Evolutionary conservation across 176 grass and related monocot genomes (phyloP).

Genomic region (Urochloa ruziziensis): DNA sequence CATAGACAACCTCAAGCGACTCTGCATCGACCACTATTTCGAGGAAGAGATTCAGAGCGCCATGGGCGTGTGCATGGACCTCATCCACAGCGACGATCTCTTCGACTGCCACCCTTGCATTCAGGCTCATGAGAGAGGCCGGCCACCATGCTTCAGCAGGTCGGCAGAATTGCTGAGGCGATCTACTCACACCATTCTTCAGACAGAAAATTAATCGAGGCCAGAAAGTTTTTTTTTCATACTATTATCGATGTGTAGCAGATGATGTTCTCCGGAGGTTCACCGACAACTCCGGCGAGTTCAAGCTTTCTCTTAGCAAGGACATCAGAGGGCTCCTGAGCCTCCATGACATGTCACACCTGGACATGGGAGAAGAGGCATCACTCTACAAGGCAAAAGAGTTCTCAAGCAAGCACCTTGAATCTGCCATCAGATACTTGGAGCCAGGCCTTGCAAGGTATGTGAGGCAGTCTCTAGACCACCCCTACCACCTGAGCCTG

Average conservation of each 20-base stretch:
- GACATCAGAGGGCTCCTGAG: constrained; percentile 48
- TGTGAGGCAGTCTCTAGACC: constrained; percentile 46
- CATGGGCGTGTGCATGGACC: neutral
- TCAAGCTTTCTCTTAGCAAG: constrained; percentile 25
- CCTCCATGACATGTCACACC: constrained; percentile 61
- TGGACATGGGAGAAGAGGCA: constrained; percentile 51
- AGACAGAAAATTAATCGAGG: neutral
- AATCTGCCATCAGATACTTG: constrained; percentile 6
- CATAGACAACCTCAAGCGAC: constrained; percentile 42
- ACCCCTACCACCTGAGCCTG: constrained; percentile 61
- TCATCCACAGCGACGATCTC: constrained; percentile 4
- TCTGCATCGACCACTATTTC: constrained; percentile 57
- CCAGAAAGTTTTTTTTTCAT: neutral
- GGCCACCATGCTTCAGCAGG: constrained; percentile 39
- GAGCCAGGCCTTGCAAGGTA: constrained; percentile 25
- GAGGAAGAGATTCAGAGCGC: constrained; percentile 16
- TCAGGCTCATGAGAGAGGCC: constrained; percentile 48
- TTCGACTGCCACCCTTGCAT: constrained; percentile 26
- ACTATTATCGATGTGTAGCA: neutral
- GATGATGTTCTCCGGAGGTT: constrained; percentile 47
- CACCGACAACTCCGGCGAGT: constrained; percentile 30
- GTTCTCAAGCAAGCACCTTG: constrained; percentile 50
- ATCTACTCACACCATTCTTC: neutral
- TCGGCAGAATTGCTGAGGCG: neutral
- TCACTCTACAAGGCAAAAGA: constrained; percentile 53